Evolutionary conservation across 2,329 filamentous ascomycete species (phyloP), one percentile per base, ranked within the genome.

Genomic region (Colletotrichum chrysophilum): DNA sequence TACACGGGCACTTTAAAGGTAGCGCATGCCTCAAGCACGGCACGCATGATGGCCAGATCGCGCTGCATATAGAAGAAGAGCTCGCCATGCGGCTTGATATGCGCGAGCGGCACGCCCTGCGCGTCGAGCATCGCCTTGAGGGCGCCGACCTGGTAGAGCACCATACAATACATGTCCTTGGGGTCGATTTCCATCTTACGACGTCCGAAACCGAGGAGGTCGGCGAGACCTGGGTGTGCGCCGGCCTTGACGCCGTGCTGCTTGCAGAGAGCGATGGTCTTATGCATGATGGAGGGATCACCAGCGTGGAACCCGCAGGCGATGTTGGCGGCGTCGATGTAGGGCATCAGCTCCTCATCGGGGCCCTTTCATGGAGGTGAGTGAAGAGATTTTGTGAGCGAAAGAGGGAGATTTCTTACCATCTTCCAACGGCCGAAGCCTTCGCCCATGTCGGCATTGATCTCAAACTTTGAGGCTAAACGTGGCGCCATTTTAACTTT

Each of bases 151-250:
- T 93, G 92, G 81, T 93, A 94, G 36, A 91, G 82, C 1, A 90
- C 86, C 76, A 90, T 88, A 9, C 90, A 89, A 2, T 89, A 90
- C 76, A 91, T 84, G 78, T 93, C 91, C 21, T 89, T 89, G 1
- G 89, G 86, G 1, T 86, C 83, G 78, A 93, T 86, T 60, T 90
- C 89, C 81, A 94, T 93, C 76, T 91, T 88, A 21, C 92, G 87
- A 3, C 92, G 86, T 4, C 92, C 92, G 78, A 94, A 94, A 10
- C 92, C 92, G 82, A 91, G 88, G 26, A 93, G 86, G 80, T 94
- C 92, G n/a, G 90, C 91, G 1, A 93, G 85, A 2, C 91, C 91
- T 0, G 92, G 92, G 78, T 94, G 92, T 0, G 92, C 92, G 9
- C 92, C 92, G 7, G 90, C 84, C 66, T 86, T 86, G 76, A 93